phyloP scores from a whole-genome alignment of 148 eudicot species.

The Cornus suecica region DNA sequence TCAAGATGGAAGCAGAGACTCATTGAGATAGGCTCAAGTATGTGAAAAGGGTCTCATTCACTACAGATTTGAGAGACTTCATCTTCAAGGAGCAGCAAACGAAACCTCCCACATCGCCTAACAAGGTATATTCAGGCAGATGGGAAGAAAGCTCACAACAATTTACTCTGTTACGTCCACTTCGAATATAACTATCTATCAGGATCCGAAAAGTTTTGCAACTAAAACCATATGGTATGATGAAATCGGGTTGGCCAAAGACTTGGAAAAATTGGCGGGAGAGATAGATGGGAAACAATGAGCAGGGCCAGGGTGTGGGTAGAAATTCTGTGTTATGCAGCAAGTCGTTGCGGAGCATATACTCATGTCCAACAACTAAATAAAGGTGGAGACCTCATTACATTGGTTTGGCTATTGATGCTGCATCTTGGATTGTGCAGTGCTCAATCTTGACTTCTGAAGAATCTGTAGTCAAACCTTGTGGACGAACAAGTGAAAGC shows the following conservation, averaged over 20 bases:
- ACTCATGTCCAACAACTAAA: too few relatives aligned
- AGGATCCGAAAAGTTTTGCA: constrained; percentile 9
- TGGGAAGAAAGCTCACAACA: neutral
- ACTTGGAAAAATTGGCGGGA: neutral
- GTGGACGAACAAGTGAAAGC: too few relatives aligned
- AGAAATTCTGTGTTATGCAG: constrained; percentile 6
- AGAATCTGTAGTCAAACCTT: too few relatives aligned
- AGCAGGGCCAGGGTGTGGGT: constrained; percentile 8
- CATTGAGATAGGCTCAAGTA: constrained; percentile 17
- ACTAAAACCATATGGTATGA: neutral
- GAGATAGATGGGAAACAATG: neutral
- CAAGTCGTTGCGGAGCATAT: neutral
- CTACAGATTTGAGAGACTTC: constrained; percentile 16
- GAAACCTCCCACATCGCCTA: constrained; percentile 24
- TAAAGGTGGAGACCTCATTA: too few relatives aligned
- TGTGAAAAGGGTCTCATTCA: constrained; percentile 17
- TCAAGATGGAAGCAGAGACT: neutral
- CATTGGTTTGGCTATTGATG: too few relatives aligned
- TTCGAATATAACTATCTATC: constrained; percentile 25
- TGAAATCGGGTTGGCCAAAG: neutral
- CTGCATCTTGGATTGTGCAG: too few relatives aligned
- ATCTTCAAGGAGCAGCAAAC: constrained; percentile 29
- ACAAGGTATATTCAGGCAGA: constrained; percentile 23
- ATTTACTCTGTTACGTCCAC: constrained; percentile 3
- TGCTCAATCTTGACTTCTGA: too few relatives aligned